Conservation (phyloP, 2,329 filamentous ascomycete genomes). For the Colletotrichum chrysophilum region DNA sequence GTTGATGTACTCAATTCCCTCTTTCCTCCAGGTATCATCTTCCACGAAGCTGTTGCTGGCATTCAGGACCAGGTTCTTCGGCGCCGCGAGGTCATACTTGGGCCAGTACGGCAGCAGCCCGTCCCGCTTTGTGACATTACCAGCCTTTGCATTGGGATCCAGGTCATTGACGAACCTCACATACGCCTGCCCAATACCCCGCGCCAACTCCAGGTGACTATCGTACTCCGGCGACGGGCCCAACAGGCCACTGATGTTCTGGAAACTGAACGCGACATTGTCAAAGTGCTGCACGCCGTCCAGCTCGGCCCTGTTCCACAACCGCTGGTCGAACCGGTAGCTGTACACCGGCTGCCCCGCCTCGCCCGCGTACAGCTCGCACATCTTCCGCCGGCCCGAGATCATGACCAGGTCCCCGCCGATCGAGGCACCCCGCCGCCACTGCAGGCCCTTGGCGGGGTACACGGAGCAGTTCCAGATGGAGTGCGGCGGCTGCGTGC, state of each 20-base stretch:
- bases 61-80: conserved; percentile 52
- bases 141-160: conserved; percentile 41
- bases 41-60: conserved; percentile 48
- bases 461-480: conserved; percentile 39
- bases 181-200: conserved; percentile 45
- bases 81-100: conserved; percentile 38
- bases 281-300: conserved; percentile 50
- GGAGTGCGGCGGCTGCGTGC: conserved; percentile 47
- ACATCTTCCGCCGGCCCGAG: conserved; percentile 48
- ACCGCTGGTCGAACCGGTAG: conserved; percentile 55
- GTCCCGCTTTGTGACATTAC: conserved; percentile 16
- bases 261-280: conserved; percentile 56
- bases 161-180: conserved; percentile 46
- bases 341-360: conserved; percentile 44
- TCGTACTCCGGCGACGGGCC: conserved; percentile 49
- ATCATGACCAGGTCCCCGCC: conserved; percentile 54
- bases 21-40: conserved; percentile 50
- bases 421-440: conserved; percentile 50
- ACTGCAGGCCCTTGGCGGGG: conserved; percentile 41
- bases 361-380: conserved; percentile 40
- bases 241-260: conserved; percentile 53
- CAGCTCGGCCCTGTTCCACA: conserved; percentile 43
- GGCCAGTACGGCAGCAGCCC: conserved; percentile 44
- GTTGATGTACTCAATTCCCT: conserved; percentile 50
- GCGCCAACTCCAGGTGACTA: conserved; percentile 36